Evolutionary conservation across 257 asterid genomes (phyloP), one percentile per base, ranked within the genome.

Genomic region (Verbascum thapsus): DNA sequence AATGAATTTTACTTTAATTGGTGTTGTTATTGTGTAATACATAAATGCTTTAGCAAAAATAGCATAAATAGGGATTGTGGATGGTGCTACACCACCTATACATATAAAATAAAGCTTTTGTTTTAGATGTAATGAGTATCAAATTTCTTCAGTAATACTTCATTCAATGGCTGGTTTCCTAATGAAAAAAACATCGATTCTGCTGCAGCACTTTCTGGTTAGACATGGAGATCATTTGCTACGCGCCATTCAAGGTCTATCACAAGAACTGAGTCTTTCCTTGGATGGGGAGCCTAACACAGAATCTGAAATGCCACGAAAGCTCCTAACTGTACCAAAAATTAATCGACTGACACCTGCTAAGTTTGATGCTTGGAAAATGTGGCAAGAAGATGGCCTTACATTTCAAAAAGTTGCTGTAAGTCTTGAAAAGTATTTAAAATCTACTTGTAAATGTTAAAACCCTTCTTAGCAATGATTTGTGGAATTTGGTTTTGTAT

Each of bases 361-460:
- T 23, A 91, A 85, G 82, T 74, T 80, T 58, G 88, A 91, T 80
- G 92, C 98, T 30, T 91, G 98, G 98, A 88, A 72, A 80, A 83
- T 86, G 98, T 91, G 95, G 95, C 95, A 88, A 74, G 91, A 84
- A 64, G 85, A 78, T 26, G 95, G 90, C 55, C 75, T 81, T 42
- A 75, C 92, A 4, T 19, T 81, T 61, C 81, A 72, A 70, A 61
- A 77, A 64, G 80, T 88, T 64, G 95, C 96, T 42, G 96, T 91
- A 78, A 62, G 91, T 76, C 56, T 67, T 69, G 37, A 26, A 55
- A 67, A 57, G 65, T 48, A 47, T 32, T 56, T 22, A 58, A 30
- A n/a, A 17, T 3, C 32, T 41, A 19, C 67, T 10, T 69, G 22
- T 53, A 50, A 10, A 19, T 19, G 20, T 1, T 6, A 50, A 50